Evolutionary conservation across 768 basidiomycete genomes (phyloP).

Genomic region (Termitomyces sp.): DNA sequence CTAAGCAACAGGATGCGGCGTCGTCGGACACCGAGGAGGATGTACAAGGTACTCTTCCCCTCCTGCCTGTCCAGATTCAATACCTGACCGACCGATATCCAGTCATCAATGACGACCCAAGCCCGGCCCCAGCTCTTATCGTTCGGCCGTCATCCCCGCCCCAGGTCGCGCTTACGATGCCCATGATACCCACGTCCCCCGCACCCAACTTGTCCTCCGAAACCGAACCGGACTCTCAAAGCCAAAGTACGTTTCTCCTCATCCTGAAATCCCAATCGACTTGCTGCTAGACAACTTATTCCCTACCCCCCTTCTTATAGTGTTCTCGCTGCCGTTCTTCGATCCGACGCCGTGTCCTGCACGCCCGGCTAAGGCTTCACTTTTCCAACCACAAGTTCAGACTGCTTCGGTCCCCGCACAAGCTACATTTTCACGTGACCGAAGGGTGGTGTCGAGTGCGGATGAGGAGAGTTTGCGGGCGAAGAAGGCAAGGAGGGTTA

Average conservation of each 20-base stretch:
- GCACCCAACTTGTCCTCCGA: slow-evolving; percentile 10
- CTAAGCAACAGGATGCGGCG: not conserved
- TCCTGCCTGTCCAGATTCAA: not conserved
- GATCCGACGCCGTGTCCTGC: slow-evolving; percentile 10
- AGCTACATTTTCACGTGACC: not conserved
- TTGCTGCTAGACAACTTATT: not conserved
- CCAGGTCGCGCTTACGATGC: not conserved
- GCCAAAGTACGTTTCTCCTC: slow-evolving; percentile 7
- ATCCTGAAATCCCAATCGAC: not conserved
- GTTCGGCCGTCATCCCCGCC: not conserved
- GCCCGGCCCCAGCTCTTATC: not conserved
- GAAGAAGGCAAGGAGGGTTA: slow-evolving; percentile 11
- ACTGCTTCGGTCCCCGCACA: not conserved
- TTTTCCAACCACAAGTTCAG: not conserved
- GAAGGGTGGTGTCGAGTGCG: slow-evolving; percentile 10
- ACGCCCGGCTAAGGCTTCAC: slow-evolving; percentile 3
- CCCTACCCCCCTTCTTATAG: not conserved
- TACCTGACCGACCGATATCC: not conserved
- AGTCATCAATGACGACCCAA: not conserved
- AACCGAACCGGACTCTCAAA: slow-evolving; percentile 17
- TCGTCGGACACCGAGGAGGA: slow-evolving; percentile 37
- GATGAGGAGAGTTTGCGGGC: slow-evolving; percentile 10
- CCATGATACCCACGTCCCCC: slow-evolving; percentile 7
- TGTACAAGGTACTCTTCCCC: slow-evolving; percentile 25
- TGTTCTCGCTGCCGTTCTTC: slow-evolving; percentile 11